Evolutionary conservation across 2,329 filamentous ascomycete genomes (phyloP).

Genomic region (Epichloe glyceriae): DNA sequence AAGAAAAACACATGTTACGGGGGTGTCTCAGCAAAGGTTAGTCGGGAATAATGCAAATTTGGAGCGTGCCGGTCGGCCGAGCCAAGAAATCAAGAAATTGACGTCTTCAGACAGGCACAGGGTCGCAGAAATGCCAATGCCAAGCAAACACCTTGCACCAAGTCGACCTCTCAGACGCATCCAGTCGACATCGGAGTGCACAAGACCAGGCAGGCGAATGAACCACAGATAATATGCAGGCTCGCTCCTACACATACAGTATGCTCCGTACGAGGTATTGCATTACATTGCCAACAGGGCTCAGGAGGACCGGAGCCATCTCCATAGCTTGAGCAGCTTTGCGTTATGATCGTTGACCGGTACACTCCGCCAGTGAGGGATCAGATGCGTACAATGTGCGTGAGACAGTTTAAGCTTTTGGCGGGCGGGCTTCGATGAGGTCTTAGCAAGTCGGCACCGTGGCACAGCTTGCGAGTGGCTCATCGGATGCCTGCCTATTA

Average conservation of each 20-base stretch:
- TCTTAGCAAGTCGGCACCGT: neutral
- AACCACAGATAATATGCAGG: too few species aligned
- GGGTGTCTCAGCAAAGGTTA: constrained; percentile 1
- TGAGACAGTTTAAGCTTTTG: neutral
- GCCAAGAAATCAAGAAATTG: constrained; percentile 3
- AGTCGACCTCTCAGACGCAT: too few species aligned
- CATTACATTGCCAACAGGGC: too few species aligned
- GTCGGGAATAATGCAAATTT: constrained; percentile 3
- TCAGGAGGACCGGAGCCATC: too few species aligned
- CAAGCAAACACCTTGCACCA: too few species aligned
- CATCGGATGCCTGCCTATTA: neutral
- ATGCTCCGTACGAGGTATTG: too few species aligned
- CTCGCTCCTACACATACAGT: too few species aligned
- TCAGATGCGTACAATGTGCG: neutral
- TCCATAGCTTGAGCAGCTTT: too few species aligned
- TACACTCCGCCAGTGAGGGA: neutral
- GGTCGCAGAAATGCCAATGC: neutral
- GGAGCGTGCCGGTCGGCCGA: constrained; percentile 6
- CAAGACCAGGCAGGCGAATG: too few species aligned
- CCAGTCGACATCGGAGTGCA: too few species aligned
- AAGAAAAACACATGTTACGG: neutral
- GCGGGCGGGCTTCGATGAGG: neutral
- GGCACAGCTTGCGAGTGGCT: too few species aligned
- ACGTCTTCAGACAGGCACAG: constrained; percentile 1
- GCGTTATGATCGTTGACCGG: too few species aligned